Evolutionary conservation across 192 early-diverging fungal species (phyloP).

Genomic region (Podochytrium sp.): DNA sequence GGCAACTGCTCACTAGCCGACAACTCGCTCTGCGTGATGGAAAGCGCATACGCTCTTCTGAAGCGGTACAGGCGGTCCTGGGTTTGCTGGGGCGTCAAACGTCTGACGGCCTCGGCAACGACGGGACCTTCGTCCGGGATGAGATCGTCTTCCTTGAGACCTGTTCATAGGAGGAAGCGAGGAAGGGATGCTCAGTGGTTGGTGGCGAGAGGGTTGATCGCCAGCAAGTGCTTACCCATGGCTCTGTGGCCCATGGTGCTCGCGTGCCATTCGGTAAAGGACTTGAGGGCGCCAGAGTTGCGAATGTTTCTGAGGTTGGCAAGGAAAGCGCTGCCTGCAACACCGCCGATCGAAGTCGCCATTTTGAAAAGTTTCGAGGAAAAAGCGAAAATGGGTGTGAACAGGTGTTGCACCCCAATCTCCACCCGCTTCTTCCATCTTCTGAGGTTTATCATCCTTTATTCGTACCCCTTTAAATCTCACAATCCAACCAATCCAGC

Average conservation of each 20-base stretch:
- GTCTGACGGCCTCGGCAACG: constrained; percentile 80
- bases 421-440: background rate
- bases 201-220: no score
- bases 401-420: background rate
- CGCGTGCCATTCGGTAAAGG: constrained; percentile 26
- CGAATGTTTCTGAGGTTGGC: constrained; percentile 4
- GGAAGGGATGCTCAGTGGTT: background rate
- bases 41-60: constrained; percentile 76
- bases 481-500: background rate
- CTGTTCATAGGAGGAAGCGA: constrained; percentile 39
- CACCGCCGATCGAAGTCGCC: constrained; percentile 21
- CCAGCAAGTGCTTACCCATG: background rate
- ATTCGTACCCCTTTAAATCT: background rate
- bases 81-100: constrained; percentile 68
- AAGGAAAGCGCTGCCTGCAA: constrained; percentile 9
- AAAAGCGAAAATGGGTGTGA: constrained; percentile 14
- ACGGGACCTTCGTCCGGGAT: constrained; percentile 82
- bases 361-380: background rate
- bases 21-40: constrained; percentile 71
- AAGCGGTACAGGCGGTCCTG: constrained; percentile 78
- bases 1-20: constrained; percentile 75
- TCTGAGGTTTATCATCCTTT: background rate
- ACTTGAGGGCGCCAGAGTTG: constrained; percentile 3
- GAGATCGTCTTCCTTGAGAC: constrained; percentile 90
- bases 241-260: constrained; percentile 31